These are phyloP conservation scores for Graphium sp. DNA, from an alignment of 2,329 filamentous ascomycete species.

Conservation along the genomic window DNA sequence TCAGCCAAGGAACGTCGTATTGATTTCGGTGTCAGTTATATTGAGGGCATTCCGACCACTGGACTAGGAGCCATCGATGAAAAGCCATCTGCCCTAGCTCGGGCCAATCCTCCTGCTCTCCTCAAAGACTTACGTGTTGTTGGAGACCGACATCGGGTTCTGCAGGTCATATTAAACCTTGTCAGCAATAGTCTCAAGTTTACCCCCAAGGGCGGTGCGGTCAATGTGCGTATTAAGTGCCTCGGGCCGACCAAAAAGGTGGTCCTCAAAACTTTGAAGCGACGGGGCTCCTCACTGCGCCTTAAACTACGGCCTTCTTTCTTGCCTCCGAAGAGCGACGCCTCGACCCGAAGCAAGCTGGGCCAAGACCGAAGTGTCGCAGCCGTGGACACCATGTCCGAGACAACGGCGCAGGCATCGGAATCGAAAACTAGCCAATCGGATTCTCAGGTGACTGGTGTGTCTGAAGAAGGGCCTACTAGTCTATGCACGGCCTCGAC, in stretches of 20 bases:
- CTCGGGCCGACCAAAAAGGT: constrained; percentile 16
- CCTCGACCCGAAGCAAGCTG: too few relatives aligned
- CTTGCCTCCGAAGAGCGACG: too few relatives aligned
- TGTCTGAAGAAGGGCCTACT: constrained; percentile 43
- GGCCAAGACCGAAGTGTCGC: too few relatives aligned
- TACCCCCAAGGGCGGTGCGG: constrained; percentile 59
- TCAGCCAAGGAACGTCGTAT: constrained; percentile 71
- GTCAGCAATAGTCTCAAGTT: constrained; percentile 90
- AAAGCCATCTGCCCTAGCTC: neutral
- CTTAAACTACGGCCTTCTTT: too few relatives aligned
- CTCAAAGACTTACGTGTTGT: constrained; percentile 76
- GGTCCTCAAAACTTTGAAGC: constrained; percentile 20
- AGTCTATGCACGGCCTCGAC: constrained; percentile 32
- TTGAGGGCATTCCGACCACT: constrained; percentile 16
- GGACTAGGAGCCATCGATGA: constrained; percentile 1
- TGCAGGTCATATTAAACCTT: constrained; percentile 87
- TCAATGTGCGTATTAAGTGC: constrained; percentile 63
- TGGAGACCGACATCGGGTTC: constrained; percentile 81
- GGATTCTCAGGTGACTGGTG: constrained; percentile 19
- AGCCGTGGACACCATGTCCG: too few relatives aligned
- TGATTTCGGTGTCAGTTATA: constrained; percentile 53
- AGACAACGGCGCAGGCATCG: constrained; percentile 30
- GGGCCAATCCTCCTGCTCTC: constrained; percentile 27
- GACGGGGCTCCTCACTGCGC: constrained; percentile 30
- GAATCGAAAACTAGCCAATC: constrained; percentile 20